Evolutionary conservation across 192 early-diverging fungal genomes (phyloP), one percentile per base, ranked within the genome.

Genomic region (Mortierella alpina): DNA sequence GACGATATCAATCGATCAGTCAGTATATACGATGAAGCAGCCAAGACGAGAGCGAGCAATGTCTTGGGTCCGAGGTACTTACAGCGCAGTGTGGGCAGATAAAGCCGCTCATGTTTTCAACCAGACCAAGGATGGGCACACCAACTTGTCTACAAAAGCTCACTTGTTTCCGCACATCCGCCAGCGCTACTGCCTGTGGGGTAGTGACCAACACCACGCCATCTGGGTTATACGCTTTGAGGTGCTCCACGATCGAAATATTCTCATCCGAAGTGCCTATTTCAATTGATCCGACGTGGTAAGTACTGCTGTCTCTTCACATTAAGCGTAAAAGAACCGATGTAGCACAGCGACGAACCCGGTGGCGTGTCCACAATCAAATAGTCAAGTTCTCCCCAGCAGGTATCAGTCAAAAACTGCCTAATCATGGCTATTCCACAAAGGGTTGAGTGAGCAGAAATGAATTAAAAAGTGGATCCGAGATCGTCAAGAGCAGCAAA

Each of bases 71-170:
- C 40, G 31, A 1, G 56, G n/a, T 10, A 85, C 85, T 68, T 84
- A 87, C 89, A 59, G 88, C 79, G 80, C 93, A 95, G 48, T 93
- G 92, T 23, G 92, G 93, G 66, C 97, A 99, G 10, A 98, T 90
- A 83, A 95, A 99, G 5, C 96, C 97, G 80, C 92, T 95, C 97
- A 99, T 97, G 68, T 98, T 98, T 75, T 99, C 97, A 22, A 99
- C 84, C 17, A 99, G 87, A 7, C 97, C 97, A 0, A 98, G 86
- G 58, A 99, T 88, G 7, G 91, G 91, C 58, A 99, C 59, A 12
- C 90, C 89, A 18, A 96, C 95, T 69, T 97, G 96, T 17, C 83
- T 73, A 81, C 97, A 99, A 83, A 99, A 99, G 76, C 90, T 95
- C 49, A 98, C 85, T 68, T 99, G 97, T 77, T 97, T 97, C 59